Base-by-base conservation (phyloP, 139 green algal species). In the Zygnema cylindricum region DNA sequence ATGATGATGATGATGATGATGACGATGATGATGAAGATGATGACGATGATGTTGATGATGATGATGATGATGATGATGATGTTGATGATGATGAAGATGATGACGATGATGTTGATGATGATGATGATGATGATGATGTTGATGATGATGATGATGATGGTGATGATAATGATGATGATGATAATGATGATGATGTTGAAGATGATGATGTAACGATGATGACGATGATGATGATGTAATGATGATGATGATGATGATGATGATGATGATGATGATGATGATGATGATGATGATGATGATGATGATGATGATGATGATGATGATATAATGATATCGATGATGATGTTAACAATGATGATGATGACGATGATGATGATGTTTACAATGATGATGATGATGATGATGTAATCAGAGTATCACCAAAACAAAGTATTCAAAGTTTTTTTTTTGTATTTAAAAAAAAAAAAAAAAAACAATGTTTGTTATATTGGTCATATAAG, bases 161-260 rank as follows among this genome's bases (percentile, higher is more conserved):
- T 73, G 57, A 73, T 73, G 25, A 73, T 30, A 73, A 30, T 30
- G 57, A 73, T 73, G 57, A 73, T 25, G 57, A 73, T n/a, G 30
- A 73, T 73, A 30, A 30, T 73, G 57, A 73, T 25, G 30, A 73
- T 73, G 30, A n/a, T 30, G 30, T n/a, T 30, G 30, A 73, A 25
- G 30, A 73, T 73, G 57, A 73, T 73, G 30, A n/a, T n/a, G n/a
- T n/a, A n/a, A n/a, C n/a, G n/a, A n/a, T n/a, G n/a, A n/a, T n/a
- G n/a, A n/a, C n/a, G 57, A n/a, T 25, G 30, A n/a, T 25, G 30
- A n/a, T 25, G 30, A n/a, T 25, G 30, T 73, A 30, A 73, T 73
- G 57, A 73, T 73, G 57, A 73, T 73, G 57, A 73, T 73, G 57
- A 73, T 73, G 57, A 73, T 73, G 57, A 73, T 73, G 57, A 73